A percentile compares a stretch with the other conserved stretches of the same genome.
These are phyloP conservation scores for Fusarium sp. DNA, from an alignment of 2,329 filamentous ascomycete genomes.

Conservation along the genomic window DNA sequence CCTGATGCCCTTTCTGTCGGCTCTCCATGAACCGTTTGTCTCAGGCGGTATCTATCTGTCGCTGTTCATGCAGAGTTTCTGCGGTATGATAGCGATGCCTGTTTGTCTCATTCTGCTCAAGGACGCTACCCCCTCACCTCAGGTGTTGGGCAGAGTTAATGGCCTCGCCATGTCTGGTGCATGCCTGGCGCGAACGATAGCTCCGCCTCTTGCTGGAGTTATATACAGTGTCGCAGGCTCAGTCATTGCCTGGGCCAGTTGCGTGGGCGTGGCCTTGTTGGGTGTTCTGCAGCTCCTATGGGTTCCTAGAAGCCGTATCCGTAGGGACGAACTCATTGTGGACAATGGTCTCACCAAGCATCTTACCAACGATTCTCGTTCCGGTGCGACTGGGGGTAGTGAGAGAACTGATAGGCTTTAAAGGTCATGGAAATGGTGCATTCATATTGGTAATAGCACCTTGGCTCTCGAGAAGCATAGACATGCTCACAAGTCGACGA, in stretches of 20 bases:
- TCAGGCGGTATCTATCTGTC: constrained; percentile 74
- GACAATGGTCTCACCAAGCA: constrained; percentile 32
- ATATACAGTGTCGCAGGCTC: constrained; percentile 71
- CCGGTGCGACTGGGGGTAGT: background rate
- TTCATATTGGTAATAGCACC: background rate
- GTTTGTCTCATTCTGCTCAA: constrained; percentile 78
- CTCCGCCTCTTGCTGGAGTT: constrained; percentile 74
- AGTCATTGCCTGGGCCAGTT: constrained; percentile 55
- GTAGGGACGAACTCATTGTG: constrained; percentile 20
- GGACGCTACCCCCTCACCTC: constrained; percentile 72
- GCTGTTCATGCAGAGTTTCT: constrained; percentile 72
- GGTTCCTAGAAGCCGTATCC: constrained; percentile 27
- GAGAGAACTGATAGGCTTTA: background rate
- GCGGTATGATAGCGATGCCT: constrained; percentile 75
- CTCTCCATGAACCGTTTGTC: constrained; percentile 63
- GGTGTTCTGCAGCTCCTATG: constrained; percentile 35
- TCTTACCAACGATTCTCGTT: constrained; percentile 24
- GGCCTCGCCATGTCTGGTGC: constrained; percentile 77
- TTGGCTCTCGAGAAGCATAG: background rate
- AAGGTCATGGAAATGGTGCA: background rate
- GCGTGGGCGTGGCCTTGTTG: constrained; percentile 39
- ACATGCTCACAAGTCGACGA: too few species aligned
- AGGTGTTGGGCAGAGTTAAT: constrained; percentile 76
- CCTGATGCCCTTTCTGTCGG: constrained; percentile 73
- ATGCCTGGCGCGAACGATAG: constrained; percentile 76